Conservation (phyloP, 768 basidiomycete species). For the Tricholomella constricta region DNA sequence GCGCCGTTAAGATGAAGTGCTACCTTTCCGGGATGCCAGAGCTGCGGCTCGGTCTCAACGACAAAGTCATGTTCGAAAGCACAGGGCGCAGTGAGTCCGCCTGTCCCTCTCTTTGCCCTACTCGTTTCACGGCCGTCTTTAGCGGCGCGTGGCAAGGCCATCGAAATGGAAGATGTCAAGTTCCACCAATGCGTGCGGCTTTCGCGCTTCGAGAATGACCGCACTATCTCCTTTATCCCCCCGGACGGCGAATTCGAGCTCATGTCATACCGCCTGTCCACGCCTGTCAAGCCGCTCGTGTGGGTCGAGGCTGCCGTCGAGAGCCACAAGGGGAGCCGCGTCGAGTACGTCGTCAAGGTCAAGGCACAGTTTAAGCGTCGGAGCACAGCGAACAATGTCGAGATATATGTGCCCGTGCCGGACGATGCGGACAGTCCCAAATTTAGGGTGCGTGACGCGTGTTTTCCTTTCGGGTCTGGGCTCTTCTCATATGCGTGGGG, state of each 20-base stretch:
- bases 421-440: constrained; percentile 98
- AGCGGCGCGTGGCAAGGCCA: constrained; percentile 94
- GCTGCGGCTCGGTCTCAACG: constrained; percentile 90
- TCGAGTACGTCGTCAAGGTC: constrained; percentile 95
- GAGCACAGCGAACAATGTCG: constrained; percentile 97
- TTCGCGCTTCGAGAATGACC: constrained; percentile 96
- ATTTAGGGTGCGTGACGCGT: constrained; percentile 69
- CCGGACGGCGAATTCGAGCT: constrained; percentile 99
- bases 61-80: constrained; percentile 99
- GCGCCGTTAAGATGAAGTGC: constrained; percentile 99
- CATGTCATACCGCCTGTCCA: constrained; percentile 96
- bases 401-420: constrained; percentile 98
- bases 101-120: background rate
- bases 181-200: constrained; percentile 99
- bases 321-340: constrained; percentile 87
- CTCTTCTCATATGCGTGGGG: background rate
- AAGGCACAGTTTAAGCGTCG: constrained; percentile 97
- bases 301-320: constrained; percentile 98
- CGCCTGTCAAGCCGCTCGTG: constrained; percentile 94
- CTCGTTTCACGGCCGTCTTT: constrained; percentile 6
- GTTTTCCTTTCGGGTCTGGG: background rate
- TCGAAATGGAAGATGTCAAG: constrained; percentile 99
- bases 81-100: constrained; percentile 85
- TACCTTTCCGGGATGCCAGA: constrained; percentile 99
- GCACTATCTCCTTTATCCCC: constrained; percentile 98